Base-by-base conservation (phyloP, 2,329 filamentous ascomycete genomes). In the Curvularia spicifera region DNA sequence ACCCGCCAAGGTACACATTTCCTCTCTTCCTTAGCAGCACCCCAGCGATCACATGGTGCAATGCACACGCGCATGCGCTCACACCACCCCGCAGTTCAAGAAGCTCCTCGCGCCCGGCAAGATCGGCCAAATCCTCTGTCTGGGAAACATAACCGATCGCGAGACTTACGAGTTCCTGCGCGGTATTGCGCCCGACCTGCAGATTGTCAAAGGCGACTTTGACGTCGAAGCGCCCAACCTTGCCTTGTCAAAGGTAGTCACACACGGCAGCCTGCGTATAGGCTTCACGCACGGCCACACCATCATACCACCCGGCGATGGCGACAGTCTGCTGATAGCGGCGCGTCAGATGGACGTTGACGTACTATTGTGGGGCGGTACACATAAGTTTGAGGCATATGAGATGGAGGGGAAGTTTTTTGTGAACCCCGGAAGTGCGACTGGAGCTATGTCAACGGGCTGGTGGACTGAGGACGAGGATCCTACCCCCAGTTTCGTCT, bases 401-500 rank as follows among this genome's bases (percentile, higher is more conserved):
- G 87, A 90, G 78, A 82, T 89, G 81, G 87, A 90, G 72, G 87
- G 87, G 39, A 87, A 88, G 68, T 90, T 90, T 78, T 90, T 90
- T 71, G 82, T 90, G 51, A 90, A 89, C 67, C 87, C 87, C 0
- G 87, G 87, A 28, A 88, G 85, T 73, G 87, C 87, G 2, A 90
- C 87, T 3, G 87, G 87, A 0, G 87, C 87, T 1, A 84, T 87
- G 77, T 86, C 82, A 58, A 85, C 84, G 12, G 82, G 82, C 13
- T 87, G 83, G 79, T 85, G 84, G 80, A 74, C 80, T 2, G 85
- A 83, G 52, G 80, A 78, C 12, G 80, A 80, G 72, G 90, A 94
- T 54, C 90, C 90, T 24, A 89, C 88, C 56, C 94, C 94, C 26
- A 97, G 93, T 76, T 97, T 98, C 78, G 97, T 95, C 73, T 80